phyloP scores from a whole-genome alignment of 2,329 filamentous ascomycete species.

The Xylaria sp. region DNA sequence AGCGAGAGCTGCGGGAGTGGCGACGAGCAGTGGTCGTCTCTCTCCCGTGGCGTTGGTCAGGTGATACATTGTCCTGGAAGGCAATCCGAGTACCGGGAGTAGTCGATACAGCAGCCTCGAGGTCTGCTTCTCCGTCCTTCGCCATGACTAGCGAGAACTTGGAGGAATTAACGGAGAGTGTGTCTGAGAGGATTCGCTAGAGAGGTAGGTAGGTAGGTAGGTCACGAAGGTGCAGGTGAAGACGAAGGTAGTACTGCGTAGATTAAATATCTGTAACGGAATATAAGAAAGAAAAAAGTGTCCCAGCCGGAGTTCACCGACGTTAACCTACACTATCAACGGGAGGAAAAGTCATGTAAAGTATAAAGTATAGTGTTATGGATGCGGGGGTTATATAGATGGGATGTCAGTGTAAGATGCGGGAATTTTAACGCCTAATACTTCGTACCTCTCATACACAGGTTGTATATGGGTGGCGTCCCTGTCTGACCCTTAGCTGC shows the following conservation, averaged over 20 bases:
- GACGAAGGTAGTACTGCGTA: not conserved
- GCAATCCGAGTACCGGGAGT: not conserved
- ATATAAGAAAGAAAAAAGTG: not conserved
- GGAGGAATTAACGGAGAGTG: not conserved
- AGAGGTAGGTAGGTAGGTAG: not conserved
- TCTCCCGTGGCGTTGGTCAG: not conserved
- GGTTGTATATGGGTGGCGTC: not conserved
- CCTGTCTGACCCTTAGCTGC: not conserved
- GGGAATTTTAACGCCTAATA: not conserved
- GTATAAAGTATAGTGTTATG: not conserved
- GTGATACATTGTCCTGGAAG: not conserved
- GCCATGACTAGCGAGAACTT: not conserved
- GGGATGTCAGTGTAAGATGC: not conserved
- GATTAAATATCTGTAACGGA: not conserved
- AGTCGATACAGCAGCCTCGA: not conserved
- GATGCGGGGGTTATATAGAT: not conserved
- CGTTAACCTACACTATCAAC: not conserved
- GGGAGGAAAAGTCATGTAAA: not conserved
- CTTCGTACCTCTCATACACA: not conserved
- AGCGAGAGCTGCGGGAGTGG: not conserved
- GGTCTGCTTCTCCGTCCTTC: not conserved
- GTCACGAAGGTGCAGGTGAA: not conserved
- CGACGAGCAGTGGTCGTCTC: not conserved
- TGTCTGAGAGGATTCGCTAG: not conserved
- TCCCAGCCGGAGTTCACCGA: not conserved